Base-by-base conservation (phyloP, 108 stramenopile species). In the Nitzschia palea region DNA sequence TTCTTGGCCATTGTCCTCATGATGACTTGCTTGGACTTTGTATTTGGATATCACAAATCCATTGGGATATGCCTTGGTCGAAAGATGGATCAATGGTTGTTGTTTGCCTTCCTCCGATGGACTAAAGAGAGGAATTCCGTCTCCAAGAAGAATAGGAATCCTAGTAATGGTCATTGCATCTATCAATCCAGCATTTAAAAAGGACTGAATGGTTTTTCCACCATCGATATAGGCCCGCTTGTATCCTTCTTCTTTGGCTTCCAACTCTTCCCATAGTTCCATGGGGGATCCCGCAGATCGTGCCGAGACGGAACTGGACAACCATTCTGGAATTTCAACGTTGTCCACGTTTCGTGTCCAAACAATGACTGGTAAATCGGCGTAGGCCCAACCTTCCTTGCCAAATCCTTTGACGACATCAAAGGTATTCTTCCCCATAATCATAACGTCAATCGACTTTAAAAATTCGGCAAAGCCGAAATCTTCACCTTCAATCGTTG, bases 381-480 rank as follows among this genome's bases (percentile, higher is more conserved):
- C 70, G 32, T 85, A 85, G 18, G 80, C 69, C 74, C 78, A 85
- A 15, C 59, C 23, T 35, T 80, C 75, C 2, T 77, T 61, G 14
- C 82, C 78, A 54, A 83, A 83, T 25, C 68, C 76, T 0, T 65
- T 36, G 12, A 83, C 82, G 27, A 65, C 70, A 69, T 85, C 84
- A 53, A 73, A 85, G 17, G 84, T 85, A 22, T 69, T 85, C 18
- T 78, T 77, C 18, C 84, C 84, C 80, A 85, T 79, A 18, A 85
- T 52, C 12, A 85, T 56, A 20, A 60, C 60, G 62, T 85, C 84
- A 51, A 85, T 55, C 0, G 73, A 57, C 14, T 55, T 20, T 50
- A 85, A 53, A 47, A 81, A 79, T 4, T 67, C 72, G 18, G 63
- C n/a, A 54, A 85, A 85, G 5, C 74, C 80, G 58, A 79, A 71